A percentile compares a stretch with the other conserved stretches of the same genome.
These are phyloP conservation scores for Ceratocystis papillata DNA, from an alignment of 2,329 filamentous ascomycete species.

Conservation along the genomic window DNA sequence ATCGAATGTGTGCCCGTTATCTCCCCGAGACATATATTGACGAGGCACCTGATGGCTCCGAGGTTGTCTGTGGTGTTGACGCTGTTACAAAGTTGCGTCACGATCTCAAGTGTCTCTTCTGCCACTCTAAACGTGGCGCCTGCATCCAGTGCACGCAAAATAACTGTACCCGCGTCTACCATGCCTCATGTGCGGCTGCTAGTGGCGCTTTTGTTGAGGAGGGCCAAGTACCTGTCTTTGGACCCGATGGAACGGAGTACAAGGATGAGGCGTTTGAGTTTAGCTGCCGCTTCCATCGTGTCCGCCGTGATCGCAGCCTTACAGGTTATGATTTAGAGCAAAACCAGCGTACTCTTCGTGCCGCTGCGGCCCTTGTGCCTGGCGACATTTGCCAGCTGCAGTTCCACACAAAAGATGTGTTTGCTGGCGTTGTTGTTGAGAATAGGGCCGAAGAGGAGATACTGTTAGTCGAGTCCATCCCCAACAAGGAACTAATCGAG, in stretches of 20 bases:
- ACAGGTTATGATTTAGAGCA: constrained; percentile 59
- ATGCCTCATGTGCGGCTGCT: constrained; percentile 85
- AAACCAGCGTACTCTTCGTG: constrained; percentile 55
- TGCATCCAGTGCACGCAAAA: constrained; percentile 95
- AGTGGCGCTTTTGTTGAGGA: constrained; percentile 88
- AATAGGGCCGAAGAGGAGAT: constrained; percentile 67
- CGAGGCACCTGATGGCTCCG: constrained; percentile 50
- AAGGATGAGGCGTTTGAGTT: constrained; percentile 87
- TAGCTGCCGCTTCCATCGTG: constrained; percentile 85
- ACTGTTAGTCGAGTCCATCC: constrained; percentile 70
- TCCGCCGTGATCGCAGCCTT: constrained; percentile 69
- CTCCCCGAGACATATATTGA: constrained; percentile 87
- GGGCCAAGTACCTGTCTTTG: constrained; percentile 73
- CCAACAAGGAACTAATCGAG: constrained; percentile 66
- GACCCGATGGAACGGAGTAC: constrained; percentile 84
- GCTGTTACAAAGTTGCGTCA: constrained; percentile 76
- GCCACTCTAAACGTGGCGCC: constrained; percentile 84
- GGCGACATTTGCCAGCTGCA: constrained; percentile 83
- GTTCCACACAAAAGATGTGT: constrained; percentile 72
- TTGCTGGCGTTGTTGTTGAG: constrained; percentile 77
- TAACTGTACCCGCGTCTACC: constrained; percentile 87
- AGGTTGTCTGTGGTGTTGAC: constrained; percentile 67
- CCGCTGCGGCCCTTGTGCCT: constrained; percentile 55
- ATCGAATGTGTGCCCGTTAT: constrained; percentile 80
- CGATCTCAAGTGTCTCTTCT: constrained; percentile 89